Evolutionary conservation across 371 early-diverging fungal species (phyloP), one percentile per base, ranked within the genome.

Genomic region (Thermomucor indicae-seudaticae): DNA sequence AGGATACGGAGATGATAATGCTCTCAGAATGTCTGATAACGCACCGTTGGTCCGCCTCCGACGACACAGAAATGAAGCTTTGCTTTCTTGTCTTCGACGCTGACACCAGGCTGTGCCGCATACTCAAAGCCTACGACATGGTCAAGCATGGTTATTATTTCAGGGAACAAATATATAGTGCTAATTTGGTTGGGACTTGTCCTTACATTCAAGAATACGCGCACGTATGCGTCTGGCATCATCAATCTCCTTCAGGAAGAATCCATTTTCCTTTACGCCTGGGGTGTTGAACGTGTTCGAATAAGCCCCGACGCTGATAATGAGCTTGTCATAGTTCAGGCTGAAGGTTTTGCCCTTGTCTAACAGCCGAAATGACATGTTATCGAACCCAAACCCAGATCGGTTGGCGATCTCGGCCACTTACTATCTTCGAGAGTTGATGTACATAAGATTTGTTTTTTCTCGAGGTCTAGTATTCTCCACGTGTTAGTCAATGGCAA

Each of bases 41-140:
- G 27, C 51, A 70, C 71, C 25, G 88, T 87, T 1, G 87, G 85
- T 1, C 91, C 91, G 43, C 90, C 90, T 4, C 92, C 92, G 31
- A 89, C 85, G 8, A 89, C 81, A 2, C 88, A 92, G 70, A 95
- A 88, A 51, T 89, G 86, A 50, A 96, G 65, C 53, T 91, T 65
- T 12, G 85, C 79, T n/a, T 75, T 58, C 51, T 81, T 72, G 59
- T 91, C 90, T 35, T 77, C 67, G n/a, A 75, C 79, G 4, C 75
- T 72, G 31, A 65, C 73, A 34, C 58, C 84, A 67, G 86, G 91
- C 69, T 64, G 79, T 49, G 57, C 71, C 1, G 93, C 94, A 7
- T 83, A 72, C 55, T 94, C 94, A 63, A 96, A 82, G 55, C 76
- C 72, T 72, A 43, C 0, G 0, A 38, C n/a, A n/a, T n/a, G n/a